A percentile compares a stretch with the other conserved stretches of the same genome.
Conservation (phyloP, 148 eudicot species). For the Arctostaphylos glauca region DNA sequence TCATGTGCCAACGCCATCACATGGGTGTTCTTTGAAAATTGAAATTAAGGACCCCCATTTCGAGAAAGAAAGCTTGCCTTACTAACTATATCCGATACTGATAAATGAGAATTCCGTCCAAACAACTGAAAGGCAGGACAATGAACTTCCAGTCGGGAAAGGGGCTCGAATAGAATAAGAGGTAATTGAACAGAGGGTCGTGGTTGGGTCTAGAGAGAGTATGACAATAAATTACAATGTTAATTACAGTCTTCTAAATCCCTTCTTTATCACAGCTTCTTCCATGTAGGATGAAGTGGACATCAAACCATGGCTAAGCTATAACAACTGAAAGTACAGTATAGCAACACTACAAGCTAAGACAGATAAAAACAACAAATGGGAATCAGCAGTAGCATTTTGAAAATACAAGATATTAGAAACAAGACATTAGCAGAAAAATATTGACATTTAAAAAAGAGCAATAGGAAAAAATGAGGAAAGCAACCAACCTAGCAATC, state of each 20-base stretch:
- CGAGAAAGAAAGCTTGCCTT: too few species aligned
- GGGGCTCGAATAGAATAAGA: too few species aligned
- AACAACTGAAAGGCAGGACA: too few species aligned
- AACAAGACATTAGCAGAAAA: neutral
- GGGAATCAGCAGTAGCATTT: neutral
- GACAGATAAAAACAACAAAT: neutral
- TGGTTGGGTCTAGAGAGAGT: too few species aligned
- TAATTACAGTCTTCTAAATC: neutral
- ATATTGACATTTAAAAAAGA: neutral
- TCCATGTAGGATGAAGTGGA: neutral
- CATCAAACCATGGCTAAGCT: neutral
- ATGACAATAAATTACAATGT: neutral
- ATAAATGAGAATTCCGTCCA: too few species aligned
- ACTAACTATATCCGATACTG: too few species aligned
- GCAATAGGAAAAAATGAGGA: slow-evolving; percentile 3
- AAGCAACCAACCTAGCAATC: slow-evolving; percentile 26
- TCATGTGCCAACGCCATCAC: too few species aligned
- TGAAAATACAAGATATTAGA: neutral
- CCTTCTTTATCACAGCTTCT: neutral
- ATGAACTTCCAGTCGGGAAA: too few species aligned
- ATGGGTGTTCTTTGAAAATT: too few species aligned
- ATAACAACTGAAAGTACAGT: neutral
- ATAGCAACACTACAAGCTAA: neutral
- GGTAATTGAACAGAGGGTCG: too few species aligned
- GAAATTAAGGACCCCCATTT: too few species aligned